A percentile compares a stretch with the other conserved stretches of the same genome.
phyloP scores from a whole-genome alignment of 306 rosid genomes.

The Quercus engelmannii region DNA sequence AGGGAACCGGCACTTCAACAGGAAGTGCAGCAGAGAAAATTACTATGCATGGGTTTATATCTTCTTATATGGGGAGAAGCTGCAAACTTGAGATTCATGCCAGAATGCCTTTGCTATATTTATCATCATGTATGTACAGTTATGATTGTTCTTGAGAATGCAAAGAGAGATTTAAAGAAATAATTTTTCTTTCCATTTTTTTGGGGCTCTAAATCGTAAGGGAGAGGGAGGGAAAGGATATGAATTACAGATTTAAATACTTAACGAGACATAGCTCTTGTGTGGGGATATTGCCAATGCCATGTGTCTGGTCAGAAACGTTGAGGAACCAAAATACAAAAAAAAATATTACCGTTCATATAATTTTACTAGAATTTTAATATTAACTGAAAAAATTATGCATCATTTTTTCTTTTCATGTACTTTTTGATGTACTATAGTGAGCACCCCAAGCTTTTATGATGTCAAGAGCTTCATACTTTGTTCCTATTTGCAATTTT shows the following conservation, averaged over 20 bases:
- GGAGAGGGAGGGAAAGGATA: neutral
- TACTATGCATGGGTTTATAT: too few species aligned
- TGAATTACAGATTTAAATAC: neutral
- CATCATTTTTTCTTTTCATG: neutral
- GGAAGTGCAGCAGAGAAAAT: too few species aligned
- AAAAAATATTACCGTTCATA: neutral
- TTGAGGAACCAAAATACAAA: neutral
- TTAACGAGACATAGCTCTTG: neutral
- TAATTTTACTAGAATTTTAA: neutral
- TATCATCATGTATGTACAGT: conserved; percentile 1
- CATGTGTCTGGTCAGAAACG: neutral
- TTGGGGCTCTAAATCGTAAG: neutral
- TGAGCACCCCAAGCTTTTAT: neutral
- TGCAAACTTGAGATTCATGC: too few species aligned
- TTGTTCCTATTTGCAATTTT: neutral
- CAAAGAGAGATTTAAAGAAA: neutral
- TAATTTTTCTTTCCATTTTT: neutral
- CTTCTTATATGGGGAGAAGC: too few species aligned
- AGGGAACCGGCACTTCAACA: too few species aligned
- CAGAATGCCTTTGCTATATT: too few species aligned
- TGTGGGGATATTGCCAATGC: neutral
- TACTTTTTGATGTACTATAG: neutral
- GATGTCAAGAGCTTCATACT: neutral
- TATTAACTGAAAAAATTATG: neutral
- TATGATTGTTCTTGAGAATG: conserved; percentile 1